Evolutionary conservation across 73 alveolate species (phyloP).

Genomic region (Tetrahymena elliotti): DNA sequence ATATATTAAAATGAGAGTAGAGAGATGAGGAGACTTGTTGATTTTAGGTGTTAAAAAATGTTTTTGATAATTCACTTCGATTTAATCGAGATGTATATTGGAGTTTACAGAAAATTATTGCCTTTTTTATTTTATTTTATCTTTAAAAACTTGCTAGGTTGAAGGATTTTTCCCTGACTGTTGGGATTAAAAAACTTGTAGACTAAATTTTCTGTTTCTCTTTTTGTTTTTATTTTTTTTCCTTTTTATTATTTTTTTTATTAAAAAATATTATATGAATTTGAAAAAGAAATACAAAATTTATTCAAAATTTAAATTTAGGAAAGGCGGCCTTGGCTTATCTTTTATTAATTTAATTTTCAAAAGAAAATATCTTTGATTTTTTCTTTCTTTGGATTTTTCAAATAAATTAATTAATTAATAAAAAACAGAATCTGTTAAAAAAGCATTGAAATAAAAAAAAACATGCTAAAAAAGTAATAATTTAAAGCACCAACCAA

Average conservation of each 20-base stretch:
- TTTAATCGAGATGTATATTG: not conserved
- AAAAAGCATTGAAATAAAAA: not conserved
- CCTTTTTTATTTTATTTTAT: not conserved
- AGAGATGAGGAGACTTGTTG: conserved; percentile 1
- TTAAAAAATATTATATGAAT: not conserved
- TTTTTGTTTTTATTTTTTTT: not conserved
- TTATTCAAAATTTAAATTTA: too few relatives aligned
- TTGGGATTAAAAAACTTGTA: not conserved
- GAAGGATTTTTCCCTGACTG: not conserved
- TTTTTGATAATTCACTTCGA: not conserved
- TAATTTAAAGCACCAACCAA: not conserved
- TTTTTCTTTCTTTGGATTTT: not conserved
- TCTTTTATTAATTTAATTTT: too few relatives aligned
- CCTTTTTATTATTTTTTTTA: not conserved
- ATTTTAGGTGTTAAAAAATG: not conserved
- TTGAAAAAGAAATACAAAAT: too few relatives aligned
- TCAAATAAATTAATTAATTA: not conserved
- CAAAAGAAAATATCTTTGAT: too few relatives aligned
- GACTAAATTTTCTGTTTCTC: not conserved
- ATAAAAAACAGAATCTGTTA: not conserved
- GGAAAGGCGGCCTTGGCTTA: not conserved
- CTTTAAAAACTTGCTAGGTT: not conserved
- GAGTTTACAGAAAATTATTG: not conserved
- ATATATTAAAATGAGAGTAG: not conserved
- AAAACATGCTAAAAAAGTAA: not conserved